Conservation (phyloP, 1,139 yeast species). For the Candida smagusa region DNA sequence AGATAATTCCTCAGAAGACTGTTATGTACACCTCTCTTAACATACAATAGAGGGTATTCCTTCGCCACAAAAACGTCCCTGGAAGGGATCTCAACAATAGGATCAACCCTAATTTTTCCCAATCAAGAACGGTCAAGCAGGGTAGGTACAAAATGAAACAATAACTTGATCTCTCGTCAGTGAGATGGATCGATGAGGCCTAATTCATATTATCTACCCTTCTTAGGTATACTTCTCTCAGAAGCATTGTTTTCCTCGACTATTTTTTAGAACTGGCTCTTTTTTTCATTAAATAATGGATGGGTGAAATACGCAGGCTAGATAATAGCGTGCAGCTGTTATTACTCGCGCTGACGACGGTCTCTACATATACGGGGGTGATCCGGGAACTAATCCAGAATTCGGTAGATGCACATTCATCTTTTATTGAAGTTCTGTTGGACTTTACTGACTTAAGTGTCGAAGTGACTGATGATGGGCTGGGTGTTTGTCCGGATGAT, state of each 20-base stretch:
- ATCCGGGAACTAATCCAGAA: conserved; percentile 77
- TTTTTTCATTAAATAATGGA: too few relatives aligned
- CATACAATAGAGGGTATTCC: neutral
- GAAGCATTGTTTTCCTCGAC: too few relatives aligned
- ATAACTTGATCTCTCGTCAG: too few relatives aligned
- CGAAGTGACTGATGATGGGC: conserved; percentile 72
- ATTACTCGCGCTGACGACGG: conserved; percentile 2
- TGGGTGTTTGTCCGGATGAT: conserved; percentile 63
- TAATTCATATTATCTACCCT: too few relatives aligned
- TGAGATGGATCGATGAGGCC: too few relatives aligned
- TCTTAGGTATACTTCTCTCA: too few relatives aligned
- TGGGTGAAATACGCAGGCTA: neutral
- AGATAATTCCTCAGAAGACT: neutral
- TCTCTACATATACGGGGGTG: conserved; percentile 31
- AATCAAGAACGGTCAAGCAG: neutral
- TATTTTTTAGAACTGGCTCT: too few relatives aligned
- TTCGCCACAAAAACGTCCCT: neutral
- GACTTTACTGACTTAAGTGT: conserved; percentile 60
- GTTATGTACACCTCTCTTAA: neutral
- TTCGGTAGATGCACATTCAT: conserved; percentile 71
- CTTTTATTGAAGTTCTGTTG: conserved; percentile 57
- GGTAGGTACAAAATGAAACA: too few relatives aligned
- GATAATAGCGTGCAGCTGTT: conserved; percentile 1
- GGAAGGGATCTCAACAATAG: neutral
- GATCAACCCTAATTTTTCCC: neutral